Evolutionary conservation across 1,284 basidiomycete genomes (phyloP).

Genomic region (Retiboletus flavoniger): DNA sequence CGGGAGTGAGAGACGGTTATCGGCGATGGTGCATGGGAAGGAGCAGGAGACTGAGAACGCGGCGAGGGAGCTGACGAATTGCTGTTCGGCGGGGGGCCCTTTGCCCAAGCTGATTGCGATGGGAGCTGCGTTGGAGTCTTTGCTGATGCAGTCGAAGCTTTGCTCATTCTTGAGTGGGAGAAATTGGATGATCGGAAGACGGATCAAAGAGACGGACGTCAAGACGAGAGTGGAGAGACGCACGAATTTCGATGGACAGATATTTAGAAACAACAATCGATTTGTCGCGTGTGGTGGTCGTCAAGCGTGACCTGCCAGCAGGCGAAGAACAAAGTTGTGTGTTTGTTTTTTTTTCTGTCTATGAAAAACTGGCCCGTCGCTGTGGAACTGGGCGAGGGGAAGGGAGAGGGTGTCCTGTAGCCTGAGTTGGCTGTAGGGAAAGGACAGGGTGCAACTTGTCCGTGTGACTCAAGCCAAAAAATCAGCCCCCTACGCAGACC

Average conservation of each 20-base stretch:
- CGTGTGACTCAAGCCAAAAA: slow-evolving; percentile 38
- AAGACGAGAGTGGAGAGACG: slow-evolving; percentile 18
- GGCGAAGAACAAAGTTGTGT: slow-evolving; percentile 51
- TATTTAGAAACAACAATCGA: slow-evolving; percentile 37
- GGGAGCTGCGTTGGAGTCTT: slow-evolving; percentile 70
- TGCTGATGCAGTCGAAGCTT: slow-evolving; percentile 68
- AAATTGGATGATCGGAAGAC: slow-evolving; percentile 14
- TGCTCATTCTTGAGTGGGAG: slow-evolving; percentile 72
- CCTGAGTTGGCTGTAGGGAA: slow-evolving; percentile 38
- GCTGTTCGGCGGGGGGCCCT: slow-evolving; percentile 66
- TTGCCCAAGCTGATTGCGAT: slow-evolving; percentile 79
- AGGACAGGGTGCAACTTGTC: slow-evolving; percentile 35
- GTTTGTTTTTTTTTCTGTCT: slow-evolving; percentile 35
- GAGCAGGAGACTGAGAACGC: slow-evolving; percentile 74
- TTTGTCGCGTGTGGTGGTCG: slow-evolving; percentile 70
- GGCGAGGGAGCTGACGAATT: slow-evolving; percentile 53
- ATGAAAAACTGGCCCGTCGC: slow-evolving; percentile 35
- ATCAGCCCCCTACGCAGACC: slow-evolving; percentile 30
- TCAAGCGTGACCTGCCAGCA: slow-evolving; percentile 88
- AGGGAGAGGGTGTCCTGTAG: slow-evolving; percentile 31
- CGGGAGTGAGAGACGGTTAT: slow-evolving; percentile 62
- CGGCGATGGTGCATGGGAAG: slow-evolving; percentile 45
- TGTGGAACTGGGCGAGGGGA: slow-evolving; percentile 27
- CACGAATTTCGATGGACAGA: slow-evolving; percentile 46
- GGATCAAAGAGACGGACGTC: slow-evolving; percentile 3